These are phyloP conservation scores for Rachicladosporium sp. DNA, from an alignment of 2,329 filamentous ascomycete genomes.

Conservation along the genomic window DNA sequence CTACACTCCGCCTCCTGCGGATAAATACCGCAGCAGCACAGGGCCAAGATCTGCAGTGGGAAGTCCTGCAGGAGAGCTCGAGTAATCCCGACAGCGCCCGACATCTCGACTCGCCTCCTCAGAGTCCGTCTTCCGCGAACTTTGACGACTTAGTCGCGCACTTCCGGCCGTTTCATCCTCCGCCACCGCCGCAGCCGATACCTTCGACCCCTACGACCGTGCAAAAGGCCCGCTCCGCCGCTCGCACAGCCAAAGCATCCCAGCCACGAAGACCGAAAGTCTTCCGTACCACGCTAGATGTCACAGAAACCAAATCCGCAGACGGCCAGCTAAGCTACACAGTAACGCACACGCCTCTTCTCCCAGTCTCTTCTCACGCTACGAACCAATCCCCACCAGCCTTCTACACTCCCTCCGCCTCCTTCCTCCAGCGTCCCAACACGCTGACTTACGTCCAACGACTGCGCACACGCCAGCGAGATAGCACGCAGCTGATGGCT, in stretches of 20 bases:
- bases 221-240: conserved; percentile 7
- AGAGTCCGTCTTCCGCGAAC: conserved; percentile 14
- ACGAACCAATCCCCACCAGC: conserved; percentile 19
- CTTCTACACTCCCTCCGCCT: not conserved
- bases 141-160: conserved; percentile 30
- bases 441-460: no score
- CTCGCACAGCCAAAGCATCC: conserved; percentile 1
- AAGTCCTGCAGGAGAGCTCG: conserved; percentile 23
- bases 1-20: conserved; percentile 28
- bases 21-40: conserved; percentile 21
- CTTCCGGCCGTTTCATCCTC: conserved; percentile 68
- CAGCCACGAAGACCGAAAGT: conserved; percentile 7
- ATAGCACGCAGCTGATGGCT: no score
- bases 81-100: conserved; percentile 21
- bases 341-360: conserved; percentile 34
- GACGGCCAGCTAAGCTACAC: conserved; percentile 41
- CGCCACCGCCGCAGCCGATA: conserved; percentile 60
- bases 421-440: no score
- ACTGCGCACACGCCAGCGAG: not conserved
- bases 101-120: conserved; percentile 17
- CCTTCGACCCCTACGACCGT: conserved; percentile 8
- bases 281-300: conserved; percentile 38
- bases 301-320: conserved; percentile 41
- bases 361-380: conserved; percentile 3
- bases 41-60: conserved; percentile 26